These are phyloP conservation scores for Exophiala lecanii-corni DNA, from an alignment of 2,329 filamentous ascomycete genomes.

Conservation along the genomic window DNA sequence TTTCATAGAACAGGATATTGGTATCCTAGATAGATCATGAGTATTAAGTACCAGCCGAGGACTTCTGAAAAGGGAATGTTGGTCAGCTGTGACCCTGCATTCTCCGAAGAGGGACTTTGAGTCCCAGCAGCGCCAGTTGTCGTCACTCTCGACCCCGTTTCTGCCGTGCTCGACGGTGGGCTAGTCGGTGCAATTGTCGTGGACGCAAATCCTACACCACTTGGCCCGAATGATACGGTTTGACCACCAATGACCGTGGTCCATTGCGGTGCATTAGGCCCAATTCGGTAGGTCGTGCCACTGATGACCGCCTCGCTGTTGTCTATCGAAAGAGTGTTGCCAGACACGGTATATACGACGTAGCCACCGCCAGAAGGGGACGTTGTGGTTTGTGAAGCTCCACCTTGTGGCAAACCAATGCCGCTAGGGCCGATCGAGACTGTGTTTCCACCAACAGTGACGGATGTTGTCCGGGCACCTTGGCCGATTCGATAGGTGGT, in stretches of 20 bases:
- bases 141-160: constrained; percentile 2
- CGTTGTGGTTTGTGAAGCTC: constrained; percentile 13
- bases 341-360: constrained; percentile 19
- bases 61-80: constrained; percentile 1
- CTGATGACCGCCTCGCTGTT: constrained; percentile 40
- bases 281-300: constrained; percentile 50
- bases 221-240: constrained; percentile 49
- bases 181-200: constrained; percentile 32
- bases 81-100: neutral
- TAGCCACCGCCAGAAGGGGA: constrained; percentile 7
- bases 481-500: constrained; percentile 27
- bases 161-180: constrained; percentile 7
- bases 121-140: constrained; percentile 3
- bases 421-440: constrained; percentile 26
- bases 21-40: neutral
- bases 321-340: constrained; percentile 26
- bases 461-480: constrained; percentile 22
- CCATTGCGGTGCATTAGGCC: constrained; percentile 36
- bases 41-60: constrained; percentile 6
- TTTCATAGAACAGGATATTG: no score
- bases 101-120: neutral
- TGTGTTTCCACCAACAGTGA: constrained; percentile 24
- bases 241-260: constrained; percentile 48
- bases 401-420: constrained; percentile 25
- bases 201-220: constrained; percentile 44